Evolutionary conservation across 2,329 filamentous ascomycete species (phyloP).

Genomic region (Pezicula radicicola): DNA sequence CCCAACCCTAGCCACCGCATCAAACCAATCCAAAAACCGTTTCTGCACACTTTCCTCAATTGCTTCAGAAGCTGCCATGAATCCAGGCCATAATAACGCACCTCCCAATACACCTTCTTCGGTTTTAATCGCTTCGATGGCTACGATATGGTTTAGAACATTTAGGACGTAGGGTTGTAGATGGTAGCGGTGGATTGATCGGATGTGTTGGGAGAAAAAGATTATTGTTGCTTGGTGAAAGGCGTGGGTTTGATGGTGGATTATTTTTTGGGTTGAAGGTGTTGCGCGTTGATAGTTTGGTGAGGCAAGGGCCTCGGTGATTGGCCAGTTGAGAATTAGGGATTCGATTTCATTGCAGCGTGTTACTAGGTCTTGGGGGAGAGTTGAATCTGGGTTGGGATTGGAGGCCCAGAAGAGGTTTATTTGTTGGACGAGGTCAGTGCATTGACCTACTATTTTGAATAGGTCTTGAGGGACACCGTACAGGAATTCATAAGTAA

Average conservation of each 20-base stretch:
- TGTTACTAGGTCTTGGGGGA: not conserved
- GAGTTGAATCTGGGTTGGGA: not conserved
- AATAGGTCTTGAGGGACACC: constrained; percentile 1
- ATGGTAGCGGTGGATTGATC: not conserved
- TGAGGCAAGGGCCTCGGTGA: not conserved
- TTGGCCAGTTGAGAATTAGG: not conserved
- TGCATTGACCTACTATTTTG: not conserved
- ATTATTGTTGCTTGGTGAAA: not conserved
- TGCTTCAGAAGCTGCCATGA: not conserved
- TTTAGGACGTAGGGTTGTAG: not conserved
- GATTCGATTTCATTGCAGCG: not conserved
- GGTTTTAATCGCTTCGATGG: not conserved
- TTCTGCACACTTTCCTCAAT: not conserved
- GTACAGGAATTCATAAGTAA: not conserved
- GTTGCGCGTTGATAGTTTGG: not conserved
- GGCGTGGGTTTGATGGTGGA: not conserved
- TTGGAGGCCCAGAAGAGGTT: not conserved
- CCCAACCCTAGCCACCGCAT: not conserved
- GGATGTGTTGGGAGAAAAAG: not conserved
- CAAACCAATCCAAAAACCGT: not conserved
- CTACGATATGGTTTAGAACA: not conserved
- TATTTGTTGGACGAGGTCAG: not conserved
- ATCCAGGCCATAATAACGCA: not conserved
- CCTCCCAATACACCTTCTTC: not conserved
- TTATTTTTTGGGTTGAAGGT: not conserved